Evolutionary conservation across 108 stramenopile species (phyloP), one percentile per base, ranked within the genome.

Genomic region (Nitzschia sp.): DNA sequence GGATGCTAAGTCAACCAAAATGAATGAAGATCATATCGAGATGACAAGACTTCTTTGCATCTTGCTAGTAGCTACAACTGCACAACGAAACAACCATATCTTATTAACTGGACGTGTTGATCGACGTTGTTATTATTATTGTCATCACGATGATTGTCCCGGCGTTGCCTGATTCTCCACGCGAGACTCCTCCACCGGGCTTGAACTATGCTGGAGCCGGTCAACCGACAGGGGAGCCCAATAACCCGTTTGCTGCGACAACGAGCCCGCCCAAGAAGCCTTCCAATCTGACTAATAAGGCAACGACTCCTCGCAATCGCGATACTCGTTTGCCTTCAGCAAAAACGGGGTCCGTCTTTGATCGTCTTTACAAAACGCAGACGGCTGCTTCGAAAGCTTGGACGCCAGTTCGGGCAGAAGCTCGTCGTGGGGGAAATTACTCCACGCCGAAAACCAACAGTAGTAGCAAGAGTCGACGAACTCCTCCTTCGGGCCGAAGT

Each of bases 311-410:
- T 6, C 51, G 64, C 24, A 24, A 42, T 28, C 51, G 33, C 18
- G 72, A 65, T 29, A 17, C 56, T 18, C 72, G 72, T 58, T 32
- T 74, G 38, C 72, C 72, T 4, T 34, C 72, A 23, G 72, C 55
- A 11, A 21, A 38, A 30, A 34, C 36, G 36, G 54, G 55, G 4
- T 57, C 55, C 2, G 55, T 68, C 34, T 68, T 68, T 45, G 67
- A 68, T 21, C 30, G 67, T 0, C 46, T 68, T 15, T 68, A 68
- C 67, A 68, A 68, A 28, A 57, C 67, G 27, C 54, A 35, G 1
- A 68, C 67, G 6, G 67, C 67, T 24, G 54, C 67, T 2, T 55
- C 67, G 1, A 56, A 46, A 45, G 54, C 38, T n/a, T 47, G 33
- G 54, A 57, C 25, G 4, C 28, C 45, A 1, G 38, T 33, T 2